A percentile compares a stretch with the other conserved stretches of the same genome.
These are phyloP conservation scores for Geranomyces michiganensis DNA, from an alignment of 192 early-diverging fungal species.

Conservation along the genomic window DNA sequence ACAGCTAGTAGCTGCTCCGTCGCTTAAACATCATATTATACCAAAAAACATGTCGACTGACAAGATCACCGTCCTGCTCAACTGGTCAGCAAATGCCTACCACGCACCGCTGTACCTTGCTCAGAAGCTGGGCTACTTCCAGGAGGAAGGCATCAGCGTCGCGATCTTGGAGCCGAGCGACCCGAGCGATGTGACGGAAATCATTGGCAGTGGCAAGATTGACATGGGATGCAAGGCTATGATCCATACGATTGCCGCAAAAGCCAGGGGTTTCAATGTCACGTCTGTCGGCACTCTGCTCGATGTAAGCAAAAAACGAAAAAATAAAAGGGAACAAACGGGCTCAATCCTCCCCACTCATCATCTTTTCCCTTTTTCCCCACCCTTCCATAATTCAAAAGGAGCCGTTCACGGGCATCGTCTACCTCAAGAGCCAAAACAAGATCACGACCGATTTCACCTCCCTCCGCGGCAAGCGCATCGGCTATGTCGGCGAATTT, in stretches of 20 bases:
- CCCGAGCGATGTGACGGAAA: slow-evolving; percentile 39
- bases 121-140: slow-evolving; percentile 64
- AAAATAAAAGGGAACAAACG: not conserved
- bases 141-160: slow-evolving; percentile 60
- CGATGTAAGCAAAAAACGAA: slow-evolving; percentile 39
- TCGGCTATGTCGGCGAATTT: slow-evolving; percentile 64
- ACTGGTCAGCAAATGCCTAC: slow-evolving; percentile 61
- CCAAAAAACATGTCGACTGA: slow-evolving; percentile 54
- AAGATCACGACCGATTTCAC: slow-evolving; percentile 62
- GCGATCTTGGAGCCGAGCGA: slow-evolving; percentile 70
- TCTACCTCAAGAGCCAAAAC: slow-evolving; percentile 54
- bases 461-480: slow-evolving; percentile 55
- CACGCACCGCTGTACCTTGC: slow-evolving; percentile 67
- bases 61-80: slow-evolving; percentile 43
- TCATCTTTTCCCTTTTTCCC: slow-evolving; percentile 11
- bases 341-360: not conserved
- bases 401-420: slow-evolving; percentile 67
- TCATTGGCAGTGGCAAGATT: slow-evolving; percentile 62
- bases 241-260: slow-evolving; percentile 72
- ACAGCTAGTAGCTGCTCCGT: no score
- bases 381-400: no score
- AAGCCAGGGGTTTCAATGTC: slow-evolving; percentile 64
- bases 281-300: slow-evolving; percentile 66
- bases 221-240: slow-evolving; percentile 71
- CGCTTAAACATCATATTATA: no score